Percentiles rank a stretch among this genome's conserved stretches.
Conservation (phyloP, 1,284 basidiomycete genomes). For the Schizophyllum commune region DNA sequence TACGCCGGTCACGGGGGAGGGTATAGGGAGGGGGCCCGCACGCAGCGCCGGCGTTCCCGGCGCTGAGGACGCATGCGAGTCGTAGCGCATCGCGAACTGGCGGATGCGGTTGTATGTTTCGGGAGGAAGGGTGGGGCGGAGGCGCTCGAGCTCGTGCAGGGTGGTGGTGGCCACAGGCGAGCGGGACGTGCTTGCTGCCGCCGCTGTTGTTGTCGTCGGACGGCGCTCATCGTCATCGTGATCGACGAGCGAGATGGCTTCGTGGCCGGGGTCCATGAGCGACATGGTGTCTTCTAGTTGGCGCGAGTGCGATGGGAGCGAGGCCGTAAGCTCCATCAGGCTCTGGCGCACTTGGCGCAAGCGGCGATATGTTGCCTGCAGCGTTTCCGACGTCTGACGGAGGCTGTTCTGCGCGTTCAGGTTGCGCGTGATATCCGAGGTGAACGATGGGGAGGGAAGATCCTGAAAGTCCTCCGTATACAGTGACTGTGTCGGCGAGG, state of each 20-base stretch:
- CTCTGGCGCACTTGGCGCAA: constrained; percentile 43
- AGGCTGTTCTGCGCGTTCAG: constrained; percentile 27
- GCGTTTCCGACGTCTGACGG: constrained; percentile 37
- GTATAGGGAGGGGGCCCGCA: constrained; percentile 6
- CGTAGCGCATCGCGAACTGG: neutral
- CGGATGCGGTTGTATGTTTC: neutral
- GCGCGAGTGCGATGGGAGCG: constrained; percentile 17
- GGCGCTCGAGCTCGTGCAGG: neutral
- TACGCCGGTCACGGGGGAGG: constrained; percentile 15
- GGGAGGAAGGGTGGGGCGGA: neutral
- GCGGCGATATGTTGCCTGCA: constrained; percentile 43
- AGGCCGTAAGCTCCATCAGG: constrained; percentile 33
- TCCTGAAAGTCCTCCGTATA: too few relatives aligned
- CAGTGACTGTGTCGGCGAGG: too few relatives aligned
- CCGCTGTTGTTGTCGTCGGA: neutral
- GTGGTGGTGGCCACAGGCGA: neutral
- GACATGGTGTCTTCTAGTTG: constrained; percentile 10
- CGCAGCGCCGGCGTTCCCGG: neutral
- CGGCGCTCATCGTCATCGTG: constrained; percentile 8
- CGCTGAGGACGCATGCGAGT: neutral
- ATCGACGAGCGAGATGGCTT: constrained; percentile 25
- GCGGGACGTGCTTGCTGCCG: too few relatives aligned
- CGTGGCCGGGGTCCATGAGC: constrained; percentile 21
- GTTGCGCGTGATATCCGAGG: neutral
- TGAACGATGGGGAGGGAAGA: neutral